Conservation (phyloP, 768 basidiomycete genomes). For the Coprinellus micaceus region DNA sequence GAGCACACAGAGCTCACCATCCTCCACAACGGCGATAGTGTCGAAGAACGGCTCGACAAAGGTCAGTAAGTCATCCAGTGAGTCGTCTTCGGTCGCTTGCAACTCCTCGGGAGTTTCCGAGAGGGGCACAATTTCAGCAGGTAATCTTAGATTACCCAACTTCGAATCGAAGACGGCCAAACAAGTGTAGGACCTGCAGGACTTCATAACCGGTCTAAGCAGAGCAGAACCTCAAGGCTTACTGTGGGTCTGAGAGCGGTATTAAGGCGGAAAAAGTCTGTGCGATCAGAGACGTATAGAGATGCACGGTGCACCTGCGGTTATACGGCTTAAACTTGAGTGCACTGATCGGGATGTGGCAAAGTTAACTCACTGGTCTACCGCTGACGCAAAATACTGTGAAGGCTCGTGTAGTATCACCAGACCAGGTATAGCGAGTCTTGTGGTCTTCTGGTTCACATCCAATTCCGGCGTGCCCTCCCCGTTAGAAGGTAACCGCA, state of each 20-base stretch:
- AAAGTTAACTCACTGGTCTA: slow-evolving; percentile 6
- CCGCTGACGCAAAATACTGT: slow-evolving; percentile 38
- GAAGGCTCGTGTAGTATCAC: slow-evolving; percentile 62
- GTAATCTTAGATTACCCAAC: slow-evolving; percentile 47
- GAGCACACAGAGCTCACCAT: too few species aligned
- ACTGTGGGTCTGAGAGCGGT: slow-evolving; percentile 30
- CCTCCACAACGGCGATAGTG: slow-evolving; percentile 40
- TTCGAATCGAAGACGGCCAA: slow-evolving; percentile 61
- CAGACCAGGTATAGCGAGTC: slow-evolving; percentile 40
- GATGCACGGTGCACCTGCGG: slow-evolving; percentile 37
- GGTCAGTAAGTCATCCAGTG: slow-evolving; percentile 30
- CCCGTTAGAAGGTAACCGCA: slow-evolving; percentile 33
- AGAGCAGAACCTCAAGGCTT: slow-evolving; percentile 1
- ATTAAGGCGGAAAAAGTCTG: slow-evolving; percentile 36
- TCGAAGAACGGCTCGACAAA: slow-evolving; percentile 56
- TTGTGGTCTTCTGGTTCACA: slow-evolving; percentile 23
- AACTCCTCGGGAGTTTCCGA: slow-evolving; percentile 15
- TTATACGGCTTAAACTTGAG: not conserved
- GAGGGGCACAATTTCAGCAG: slow-evolving; percentile 35
- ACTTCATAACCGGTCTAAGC: too few species aligned
- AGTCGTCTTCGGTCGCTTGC: slow-evolving; percentile 1
- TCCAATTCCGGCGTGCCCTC: slow-evolving; percentile 15
- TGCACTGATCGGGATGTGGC: slow-evolving; percentile 7
- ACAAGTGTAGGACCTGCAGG: slow-evolving; percentile 10
- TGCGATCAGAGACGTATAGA: slow-evolving; percentile 48